These are phyloP conservation scores for Amanita subjunquillea DNA, from an alignment of 768 basidiomycete species.

Conservation along the genomic window DNA sequence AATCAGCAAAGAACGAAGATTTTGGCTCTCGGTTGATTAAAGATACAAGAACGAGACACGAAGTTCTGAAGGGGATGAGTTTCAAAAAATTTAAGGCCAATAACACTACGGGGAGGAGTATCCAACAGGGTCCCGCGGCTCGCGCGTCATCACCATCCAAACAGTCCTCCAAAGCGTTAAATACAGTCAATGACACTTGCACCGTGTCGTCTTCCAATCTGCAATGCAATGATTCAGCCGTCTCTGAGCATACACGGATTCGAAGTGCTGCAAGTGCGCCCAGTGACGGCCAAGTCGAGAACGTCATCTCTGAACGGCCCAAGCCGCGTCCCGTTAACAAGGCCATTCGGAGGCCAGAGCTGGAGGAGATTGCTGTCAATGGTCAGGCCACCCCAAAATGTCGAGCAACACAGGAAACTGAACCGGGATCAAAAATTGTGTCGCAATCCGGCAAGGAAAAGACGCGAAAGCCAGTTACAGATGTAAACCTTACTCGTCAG, in stretches of 20 bases:
- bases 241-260: background rate
- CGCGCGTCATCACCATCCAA: background rate
- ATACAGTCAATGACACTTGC: background rate
- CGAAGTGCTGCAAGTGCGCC: background rate
- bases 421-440: background rate
- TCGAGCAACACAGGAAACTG: background rate
- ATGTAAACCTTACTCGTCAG: background rate
- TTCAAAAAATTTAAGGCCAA: background rate
- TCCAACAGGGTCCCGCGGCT: background rate
- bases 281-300: background rate
- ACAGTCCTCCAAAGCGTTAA: background rate
- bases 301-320: background rate
- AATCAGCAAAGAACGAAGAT: background rate
- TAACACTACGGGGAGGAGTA: background rate
- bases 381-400: background rate
- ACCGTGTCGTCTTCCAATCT: background rate
- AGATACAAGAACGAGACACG: background rate
- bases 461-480: background rate
- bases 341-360: background rate
- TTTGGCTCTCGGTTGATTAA: background rate
- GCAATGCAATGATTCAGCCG: background rate
- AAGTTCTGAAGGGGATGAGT: background rate
- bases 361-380: constrained; percentile 1
- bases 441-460: background rate
- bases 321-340: background rate